These are phyloP conservation scores for Tuber calosporum DNA, from an alignment of 495 filamentous ascomycete species.

Conservation along the genomic window DNA sequence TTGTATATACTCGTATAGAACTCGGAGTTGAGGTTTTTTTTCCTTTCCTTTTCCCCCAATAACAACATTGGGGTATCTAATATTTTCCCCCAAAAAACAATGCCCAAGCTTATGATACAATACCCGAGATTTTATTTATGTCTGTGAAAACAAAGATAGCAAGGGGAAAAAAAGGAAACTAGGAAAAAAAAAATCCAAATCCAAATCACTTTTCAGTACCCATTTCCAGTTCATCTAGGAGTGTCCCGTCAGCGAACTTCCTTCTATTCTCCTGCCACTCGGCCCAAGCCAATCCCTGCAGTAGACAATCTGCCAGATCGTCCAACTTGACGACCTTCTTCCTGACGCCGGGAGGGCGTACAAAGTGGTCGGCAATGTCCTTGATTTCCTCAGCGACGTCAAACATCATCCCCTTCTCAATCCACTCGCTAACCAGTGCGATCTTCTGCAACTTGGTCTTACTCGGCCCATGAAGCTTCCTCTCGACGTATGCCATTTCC, in stretches of 20 bases:
- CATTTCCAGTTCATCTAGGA: conserved; percentile 21
- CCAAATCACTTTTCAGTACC: background rate
- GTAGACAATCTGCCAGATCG: conserved; percentile 80
- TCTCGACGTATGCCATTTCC: conserved; percentile 44
- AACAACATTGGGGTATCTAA: background rate
- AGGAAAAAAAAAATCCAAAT: background rate
- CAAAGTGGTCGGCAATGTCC: conserved; percentile 41
- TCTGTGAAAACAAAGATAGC: background rate
- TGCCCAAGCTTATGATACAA: background rate
- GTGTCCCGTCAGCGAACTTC: conserved; percentile 44
- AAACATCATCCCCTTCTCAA: conserved; percentile 44
- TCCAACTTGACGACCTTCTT: conserved; percentile 58
- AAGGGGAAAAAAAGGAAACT: background rate
- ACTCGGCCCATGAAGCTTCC: conserved; percentile 34
- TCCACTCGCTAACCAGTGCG: conserved; percentile 54
- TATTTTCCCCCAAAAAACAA: background rate
- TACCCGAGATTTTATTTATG: background rate
- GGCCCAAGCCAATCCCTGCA: conserved; percentile 81
- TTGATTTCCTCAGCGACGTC: conserved; percentile 43
- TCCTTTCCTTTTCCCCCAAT: background rate
- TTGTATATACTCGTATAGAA: conserved; percentile 1
- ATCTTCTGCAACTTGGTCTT: conserved; percentile 60
- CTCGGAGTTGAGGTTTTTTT: conserved; percentile 1
- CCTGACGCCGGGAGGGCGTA: conserved; percentile 29
- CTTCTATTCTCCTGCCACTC: conserved; percentile 69